Evolutionary conservation across 352 stramenopile genomes (phyloP), one percentile per base, ranked within the genome.

Genomic region (Globisporangium nodosum): DNA sequence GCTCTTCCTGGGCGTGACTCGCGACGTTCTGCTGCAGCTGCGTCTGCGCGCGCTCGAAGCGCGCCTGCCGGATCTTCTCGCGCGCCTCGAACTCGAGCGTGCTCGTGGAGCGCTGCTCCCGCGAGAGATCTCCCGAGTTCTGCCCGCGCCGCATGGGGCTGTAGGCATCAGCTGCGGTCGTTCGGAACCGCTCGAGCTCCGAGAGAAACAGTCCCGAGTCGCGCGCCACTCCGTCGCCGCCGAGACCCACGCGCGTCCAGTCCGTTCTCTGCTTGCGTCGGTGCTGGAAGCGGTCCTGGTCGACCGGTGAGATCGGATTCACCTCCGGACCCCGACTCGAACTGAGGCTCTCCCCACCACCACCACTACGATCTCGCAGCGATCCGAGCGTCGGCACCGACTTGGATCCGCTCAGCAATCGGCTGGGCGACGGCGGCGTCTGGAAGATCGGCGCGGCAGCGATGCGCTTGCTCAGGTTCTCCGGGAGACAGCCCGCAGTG

Each of bases 171-270:
- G 58, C 54, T 5, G 50, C 72, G 18, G 85, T 86, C 7, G 83
- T 93, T 15, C 56, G 6, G 46, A 94, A 92, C 3, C 78, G 80
- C 13, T 88, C 73, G 11, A 61, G 24, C 3, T 78, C 52, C 5
- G 37, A 58, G 3, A 69, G 27, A 61, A 81, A 88, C 16, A 85
- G 30, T 20, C 66, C 74, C 20, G 81, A 76, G 49, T 84, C 74
- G 0, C 66, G 18, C 7, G 61, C 37, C 42, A 75, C 63, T 30
- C 86, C 83, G 50, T 92, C 76, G 2, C 85, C 78, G 31, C 85
- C 85, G 24, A 85, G 58, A 21, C 85, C 86, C n/a, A 93, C 78
- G 53, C 81, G 78, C 37, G 65, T 78, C 85, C 86, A 96, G 67
- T 94, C 85, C 0, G 81, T 92, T 43, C 69, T 63, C 60, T 87